phyloP scores from a whole-genome alignment of 1,284 basidiomycete genomes.

The Dichomitus squalens region DNA sequence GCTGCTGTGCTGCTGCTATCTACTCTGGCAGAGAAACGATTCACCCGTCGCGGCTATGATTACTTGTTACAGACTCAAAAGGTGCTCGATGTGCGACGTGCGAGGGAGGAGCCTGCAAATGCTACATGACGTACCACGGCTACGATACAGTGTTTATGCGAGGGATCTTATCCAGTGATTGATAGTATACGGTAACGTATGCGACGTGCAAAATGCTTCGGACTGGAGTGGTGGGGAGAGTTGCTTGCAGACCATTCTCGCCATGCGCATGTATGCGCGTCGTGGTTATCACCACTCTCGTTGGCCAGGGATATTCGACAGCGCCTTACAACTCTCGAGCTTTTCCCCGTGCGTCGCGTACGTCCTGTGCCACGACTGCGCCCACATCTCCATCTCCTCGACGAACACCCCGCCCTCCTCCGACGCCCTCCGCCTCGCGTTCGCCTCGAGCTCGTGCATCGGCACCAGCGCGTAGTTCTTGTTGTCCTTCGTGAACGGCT shows the following conservation, averaged over 20 bases:
- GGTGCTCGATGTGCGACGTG: not conserved
- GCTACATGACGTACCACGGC: not conserved
- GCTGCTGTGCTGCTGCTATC: not conserved
- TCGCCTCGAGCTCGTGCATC: slow-evolving; percentile 28
- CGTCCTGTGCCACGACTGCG: slow-evolving; percentile 33
- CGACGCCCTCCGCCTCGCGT: slow-evolving; percentile 24
- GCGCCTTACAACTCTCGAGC: slow-evolving; percentile 19
- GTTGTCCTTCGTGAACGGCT: slow-evolving; percentile 38
- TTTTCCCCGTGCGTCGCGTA: slow-evolving; percentile 22
- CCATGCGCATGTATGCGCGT: not conserved
- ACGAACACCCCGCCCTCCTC: slow-evolving; percentile 29
- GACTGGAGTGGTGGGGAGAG: not conserved
- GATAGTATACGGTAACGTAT: not conserved
- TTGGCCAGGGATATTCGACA: slow-evolving; percentile 11
- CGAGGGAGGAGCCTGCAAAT: too few species aligned
- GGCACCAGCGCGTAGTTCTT: slow-evolving; percentile 27
- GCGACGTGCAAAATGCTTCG: not conserved
- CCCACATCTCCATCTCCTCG: slow-evolving; percentile 41
- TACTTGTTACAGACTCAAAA: not conserved
- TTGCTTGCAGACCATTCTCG: not conserved
- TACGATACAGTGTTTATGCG: not conserved
- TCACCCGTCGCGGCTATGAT: not conserved
- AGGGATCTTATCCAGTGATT: not conserved
- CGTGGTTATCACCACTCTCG: too few species aligned
- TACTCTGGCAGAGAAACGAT: not conserved